phyloP scores from a whole-genome alignment of 2,329 filamentous ascomycete genomes.

The Tolypocladium cylindrosporum region DNA sequence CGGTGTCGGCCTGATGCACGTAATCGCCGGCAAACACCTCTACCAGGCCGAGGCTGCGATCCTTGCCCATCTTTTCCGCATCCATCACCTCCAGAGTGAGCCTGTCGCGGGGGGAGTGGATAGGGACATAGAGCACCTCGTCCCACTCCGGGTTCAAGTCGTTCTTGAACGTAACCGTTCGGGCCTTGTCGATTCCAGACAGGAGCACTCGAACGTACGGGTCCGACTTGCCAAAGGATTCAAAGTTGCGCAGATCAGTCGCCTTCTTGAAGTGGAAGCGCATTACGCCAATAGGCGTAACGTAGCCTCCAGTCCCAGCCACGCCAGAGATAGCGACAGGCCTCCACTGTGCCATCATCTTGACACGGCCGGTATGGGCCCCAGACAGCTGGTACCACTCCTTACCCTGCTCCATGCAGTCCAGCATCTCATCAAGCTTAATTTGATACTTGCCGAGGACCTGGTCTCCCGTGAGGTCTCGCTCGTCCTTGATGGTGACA shows the following conservation, averaged over 20 bases:
- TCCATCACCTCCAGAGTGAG: constrained; percentile 93
- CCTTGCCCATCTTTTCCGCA: constrained; percentile 82
- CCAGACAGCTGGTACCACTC: constrained; percentile 91
- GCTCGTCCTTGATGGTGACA: constrained; percentile 89
- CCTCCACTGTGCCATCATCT: constrained; percentile 91
- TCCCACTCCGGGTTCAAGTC: constrained; percentile 94
- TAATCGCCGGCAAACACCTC: constrained; percentile 74
- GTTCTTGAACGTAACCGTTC: constrained; percentile 93
- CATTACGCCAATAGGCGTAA: constrained; percentile 91
- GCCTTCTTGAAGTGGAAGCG: constrained; percentile 84
- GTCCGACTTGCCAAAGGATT: constrained; percentile 94
- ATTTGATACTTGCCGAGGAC: constrained; percentile 89
- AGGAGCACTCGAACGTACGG: constrained; percentile 83
- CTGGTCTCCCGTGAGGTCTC: constrained; percentile 73
- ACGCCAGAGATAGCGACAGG: constrained; percentile 80
- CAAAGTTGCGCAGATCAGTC: constrained; percentile 76
- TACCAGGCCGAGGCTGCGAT: constrained; percentile 74
- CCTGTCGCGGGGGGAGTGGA: constrained; percentile 77
- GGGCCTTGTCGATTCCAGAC: constrained; percentile 80
- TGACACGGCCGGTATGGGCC: constrained; percentile 72
- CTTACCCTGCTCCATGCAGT: constrained; percentile 82
- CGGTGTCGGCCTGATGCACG: constrained; percentile 64
- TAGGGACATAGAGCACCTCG: constrained; percentile 86
- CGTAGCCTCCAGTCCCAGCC: constrained; percentile 75
- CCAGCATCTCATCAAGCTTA: constrained; percentile 86